Conservation (phyloP, 768 basidiomycete species). For the Pisolithus microcarpus region DNA sequence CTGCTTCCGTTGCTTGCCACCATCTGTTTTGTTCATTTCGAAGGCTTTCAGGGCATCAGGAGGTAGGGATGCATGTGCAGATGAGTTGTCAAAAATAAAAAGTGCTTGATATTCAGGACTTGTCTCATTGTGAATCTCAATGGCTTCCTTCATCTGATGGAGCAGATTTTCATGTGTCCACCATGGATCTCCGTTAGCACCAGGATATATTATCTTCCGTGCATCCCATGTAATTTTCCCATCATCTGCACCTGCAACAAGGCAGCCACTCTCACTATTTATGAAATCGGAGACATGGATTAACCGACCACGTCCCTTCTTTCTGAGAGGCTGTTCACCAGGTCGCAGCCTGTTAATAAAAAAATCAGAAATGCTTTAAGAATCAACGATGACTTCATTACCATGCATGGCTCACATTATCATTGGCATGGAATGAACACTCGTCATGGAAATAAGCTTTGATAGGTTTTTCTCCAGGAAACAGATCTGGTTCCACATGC, state of each 20-base stretch:
- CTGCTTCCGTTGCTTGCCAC: conserved; percentile 16
- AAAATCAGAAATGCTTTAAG: background rate
- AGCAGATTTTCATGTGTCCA: conserved; percentile 6
- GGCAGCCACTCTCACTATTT: conserved; percentile 21
- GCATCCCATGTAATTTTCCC: conserved; percentile 11
- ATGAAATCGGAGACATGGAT: conserved; percentile 38
- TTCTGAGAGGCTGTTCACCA: background rate
- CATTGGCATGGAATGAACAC: conserved; percentile 15
- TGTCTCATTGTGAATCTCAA: conserved; percentile 28
- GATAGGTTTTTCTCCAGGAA: background rate
- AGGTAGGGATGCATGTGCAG: conserved; percentile 4
- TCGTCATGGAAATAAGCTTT: conserved; percentile 1
- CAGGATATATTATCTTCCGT: conserved; percentile 13
- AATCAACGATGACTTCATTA: background rate
- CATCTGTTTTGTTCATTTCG: conserved; percentile 21
- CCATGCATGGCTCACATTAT: conserved; percentile 23
- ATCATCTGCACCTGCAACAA: too few relatives aligned
- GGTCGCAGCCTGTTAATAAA: background rate
- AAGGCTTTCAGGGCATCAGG: conserved; percentile 18
- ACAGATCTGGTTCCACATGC: background rate
- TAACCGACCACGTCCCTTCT: conserved; percentile 20
- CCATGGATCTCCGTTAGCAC: conserved; percentile 10
- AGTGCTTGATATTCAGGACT: conserved; percentile 21
- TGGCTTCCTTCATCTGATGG: conserved; percentile 2
- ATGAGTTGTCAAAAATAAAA: conserved; percentile 9